Evolutionary conservation across 75 land plant species (phyloP).

Genomic region (Isoetes taiwanensis): DNA sequence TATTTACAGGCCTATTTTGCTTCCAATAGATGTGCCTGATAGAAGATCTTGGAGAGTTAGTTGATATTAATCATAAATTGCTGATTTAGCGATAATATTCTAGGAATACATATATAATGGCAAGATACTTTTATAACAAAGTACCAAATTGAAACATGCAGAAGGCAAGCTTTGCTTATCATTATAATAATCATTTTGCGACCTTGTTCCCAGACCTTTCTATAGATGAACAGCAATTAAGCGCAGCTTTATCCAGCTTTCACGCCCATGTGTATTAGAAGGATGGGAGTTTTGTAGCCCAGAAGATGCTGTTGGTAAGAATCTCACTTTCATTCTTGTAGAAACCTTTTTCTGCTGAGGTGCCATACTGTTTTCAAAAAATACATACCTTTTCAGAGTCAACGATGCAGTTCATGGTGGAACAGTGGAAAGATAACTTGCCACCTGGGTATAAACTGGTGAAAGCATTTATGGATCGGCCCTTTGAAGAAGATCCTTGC

Average conservation of each 20-base stretch:
- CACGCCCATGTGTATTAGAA: conserved; percentile 68
- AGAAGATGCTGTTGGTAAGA: conserved; percentile 59
- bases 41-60: no score
- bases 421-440: conserved; percentile 62
- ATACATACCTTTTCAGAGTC: conserved; percentile 36
- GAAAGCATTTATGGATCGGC: conserved; percentile 56
- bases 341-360: not conserved
- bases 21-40: no score
- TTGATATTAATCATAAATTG: no score
- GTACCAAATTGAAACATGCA: not conserved
- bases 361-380: not conserved
- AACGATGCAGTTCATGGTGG: conserved; percentile 51
- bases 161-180: not conserved
- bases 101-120: no score
- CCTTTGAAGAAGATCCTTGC: conserved; percentile 84
- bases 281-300: conserved; percentile 92
- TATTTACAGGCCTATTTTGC: no score
- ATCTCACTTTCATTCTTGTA: not conserved
- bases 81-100: no score
- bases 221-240: conserved; percentile 43
- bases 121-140: no score
- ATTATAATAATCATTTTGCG: not conserved
- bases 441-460: conserved; percentile 60
- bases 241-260: conserved; percentile 78
- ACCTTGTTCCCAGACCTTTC: conserved; percentile 43